phyloP scores from a whole-genome alignment of 2,329 filamentous ascomycete species.

The Pseudophaeomoniella oleicola region DNA sequence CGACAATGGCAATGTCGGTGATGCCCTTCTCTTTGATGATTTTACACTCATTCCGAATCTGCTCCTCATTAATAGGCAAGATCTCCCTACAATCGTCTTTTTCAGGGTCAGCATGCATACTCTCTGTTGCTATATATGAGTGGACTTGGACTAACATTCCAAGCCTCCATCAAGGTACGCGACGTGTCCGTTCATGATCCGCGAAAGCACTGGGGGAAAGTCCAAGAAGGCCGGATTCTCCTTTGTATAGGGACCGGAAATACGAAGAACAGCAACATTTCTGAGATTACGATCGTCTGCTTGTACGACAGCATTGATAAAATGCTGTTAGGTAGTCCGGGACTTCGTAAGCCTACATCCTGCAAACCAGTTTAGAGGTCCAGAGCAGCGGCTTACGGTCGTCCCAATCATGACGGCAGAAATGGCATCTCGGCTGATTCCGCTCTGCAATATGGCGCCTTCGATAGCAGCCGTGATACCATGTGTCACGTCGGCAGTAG shows the following conservation, averaged over 20 bases:
- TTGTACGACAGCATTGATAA: slow-evolving; percentile 35
- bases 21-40: slow-evolving; percentile 23
- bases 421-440: slow-evolving; percentile 23
- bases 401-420: slow-evolving; percentile 36
- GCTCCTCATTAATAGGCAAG: slow-evolving; percentile 19
- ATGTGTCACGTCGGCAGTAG: slow-evolving; percentile 34
- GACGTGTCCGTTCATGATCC: slow-evolving; percentile 27
- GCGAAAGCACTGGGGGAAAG: slow-evolving; percentile 26
- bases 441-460: slow-evolving; percentile 24
- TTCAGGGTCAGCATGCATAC: background rate
- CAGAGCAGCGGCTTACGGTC: slow-evolving; percentile 13
- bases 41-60: slow-evolving; percentile 21
- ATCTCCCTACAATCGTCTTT: slow-evolving; percentile 33
- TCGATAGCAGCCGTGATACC: slow-evolving; percentile 33
- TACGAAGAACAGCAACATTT: slow-evolving; percentile 30
- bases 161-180: slow-evolving; percentile 31
- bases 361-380: background rate
- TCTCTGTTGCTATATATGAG: no score
- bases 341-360: background rate
- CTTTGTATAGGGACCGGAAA: slow-evolving; percentile 24
- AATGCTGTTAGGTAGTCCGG: slow-evolving; percentile 17
- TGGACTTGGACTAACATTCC: slow-evolving; percentile 14
- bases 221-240: slow-evolving; percentile 32
- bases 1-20: slow-evolving; percentile 25
- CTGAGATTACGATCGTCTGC: slow-evolving; percentile 27